Percentiles rank a stretch among this genome's conserved stretches.
phyloP scores from a whole-genome alignment of 805 yeast species.

The Candida vaughaniae region DNA sequence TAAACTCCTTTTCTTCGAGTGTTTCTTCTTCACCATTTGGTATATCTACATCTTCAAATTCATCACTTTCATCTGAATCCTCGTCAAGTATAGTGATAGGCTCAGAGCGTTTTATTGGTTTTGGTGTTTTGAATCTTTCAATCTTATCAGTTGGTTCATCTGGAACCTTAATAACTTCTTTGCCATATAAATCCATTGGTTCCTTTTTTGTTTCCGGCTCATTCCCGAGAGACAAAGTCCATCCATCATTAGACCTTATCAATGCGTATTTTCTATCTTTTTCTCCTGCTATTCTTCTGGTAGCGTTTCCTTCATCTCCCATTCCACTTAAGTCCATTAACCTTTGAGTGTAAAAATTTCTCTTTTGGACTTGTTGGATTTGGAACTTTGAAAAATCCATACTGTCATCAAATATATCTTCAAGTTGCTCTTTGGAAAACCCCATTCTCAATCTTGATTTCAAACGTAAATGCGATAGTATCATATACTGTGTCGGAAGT shows the following conservation, averaged over 20 bases:
- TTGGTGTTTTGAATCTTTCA: background rate
- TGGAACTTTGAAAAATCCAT: constrained; percentile 92
- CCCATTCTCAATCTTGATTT: constrained; percentile 95
- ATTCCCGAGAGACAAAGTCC: constrained; percentile 65
- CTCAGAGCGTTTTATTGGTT: background rate
- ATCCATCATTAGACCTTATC: constrained; percentile 76
- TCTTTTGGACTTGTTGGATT: constrained; percentile 84
- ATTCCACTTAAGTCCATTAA: constrained; percentile 82
- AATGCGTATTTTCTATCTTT: constrained; percentile 73
- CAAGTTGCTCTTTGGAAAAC: constrained; percentile 83
- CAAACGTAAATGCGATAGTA: constrained; percentile 75
- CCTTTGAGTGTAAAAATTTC: constrained; percentile 87
- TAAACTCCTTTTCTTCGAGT: constrained; percentile 25
- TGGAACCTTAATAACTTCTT: background rate
- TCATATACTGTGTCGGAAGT: constrained; percentile 81
- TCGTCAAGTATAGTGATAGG: constrained; percentile 6
- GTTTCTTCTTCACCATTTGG: constrained; percentile 27
- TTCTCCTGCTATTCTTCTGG: constrained; percentile 78
- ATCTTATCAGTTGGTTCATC: background rate
- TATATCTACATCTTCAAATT: constrained; percentile 62
- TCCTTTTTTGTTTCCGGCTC: constrained; percentile 44
- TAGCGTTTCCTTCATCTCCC: constrained; percentile 52
- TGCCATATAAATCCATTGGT: constrained; percentile 4
- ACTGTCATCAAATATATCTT: constrained; percentile 75
- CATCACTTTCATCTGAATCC: constrained; percentile 30